Conservation (phyloP, 78 protist species). For the Speleostelium caveatum region DNA sequence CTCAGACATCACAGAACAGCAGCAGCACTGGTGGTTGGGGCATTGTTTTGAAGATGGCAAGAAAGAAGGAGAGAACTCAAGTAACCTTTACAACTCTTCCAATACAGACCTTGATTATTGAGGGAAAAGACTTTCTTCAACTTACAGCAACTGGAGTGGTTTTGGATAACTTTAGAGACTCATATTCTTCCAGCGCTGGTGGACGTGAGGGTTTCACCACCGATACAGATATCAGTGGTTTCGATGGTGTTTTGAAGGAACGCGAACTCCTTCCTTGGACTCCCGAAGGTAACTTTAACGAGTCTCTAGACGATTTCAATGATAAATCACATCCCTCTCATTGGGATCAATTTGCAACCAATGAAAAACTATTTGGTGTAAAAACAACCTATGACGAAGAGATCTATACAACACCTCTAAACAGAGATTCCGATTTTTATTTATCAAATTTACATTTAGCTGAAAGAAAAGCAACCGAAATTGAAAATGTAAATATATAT, state of each 20-base stretch:
- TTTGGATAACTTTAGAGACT: constrained; percentile 6
- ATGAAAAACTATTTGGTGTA: constrained; percentile 70
- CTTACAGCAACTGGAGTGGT: constrained; percentile 71
- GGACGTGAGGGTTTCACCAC: constrained; percentile 27
- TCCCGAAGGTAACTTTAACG: constrained; percentile 1
- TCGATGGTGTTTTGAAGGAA: constrained; percentile 58
- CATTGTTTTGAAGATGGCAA: constrained; percentile 58
- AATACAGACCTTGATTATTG: constrained; percentile 40
- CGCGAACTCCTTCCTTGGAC: constrained; percentile 69
- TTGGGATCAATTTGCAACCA: constrained; percentile 89
- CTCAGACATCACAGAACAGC: background rate
- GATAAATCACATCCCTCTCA: background rate
- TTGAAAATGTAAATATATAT: constrained; percentile 63
- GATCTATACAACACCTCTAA: constrained; percentile 76
- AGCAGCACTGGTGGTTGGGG: constrained; percentile 36
- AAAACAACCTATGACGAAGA: constrained; percentile 74
- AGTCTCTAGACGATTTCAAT: constrained; percentile 7
- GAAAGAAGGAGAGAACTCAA: constrained; percentile 31
- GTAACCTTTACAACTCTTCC: constrained; percentile 35
- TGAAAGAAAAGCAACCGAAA: constrained; percentile 73
- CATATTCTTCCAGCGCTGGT: background rate
- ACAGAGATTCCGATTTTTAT: constrained; percentile 36
- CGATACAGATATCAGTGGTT: constrained; percentile 79
- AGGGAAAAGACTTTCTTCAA: constrained; percentile 49
- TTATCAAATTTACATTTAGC: constrained; percentile 18